phyloP scores from a whole-genome alignment of 371 early-diverging fungal species.

The Mortierella sp. region DNA sequence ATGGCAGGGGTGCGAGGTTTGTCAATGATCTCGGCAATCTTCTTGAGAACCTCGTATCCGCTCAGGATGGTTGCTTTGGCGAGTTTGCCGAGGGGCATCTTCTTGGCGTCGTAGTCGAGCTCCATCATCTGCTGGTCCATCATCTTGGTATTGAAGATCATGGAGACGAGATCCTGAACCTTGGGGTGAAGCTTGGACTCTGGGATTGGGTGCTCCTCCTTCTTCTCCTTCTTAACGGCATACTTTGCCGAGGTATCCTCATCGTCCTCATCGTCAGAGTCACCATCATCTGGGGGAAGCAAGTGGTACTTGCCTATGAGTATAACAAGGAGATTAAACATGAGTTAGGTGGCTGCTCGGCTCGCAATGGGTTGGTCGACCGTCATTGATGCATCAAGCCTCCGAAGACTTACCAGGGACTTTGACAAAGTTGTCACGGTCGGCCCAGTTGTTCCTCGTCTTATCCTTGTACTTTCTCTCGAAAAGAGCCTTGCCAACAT shows the following conservation, averaged over 20 bases:
- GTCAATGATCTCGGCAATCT: conserved; percentile 60
- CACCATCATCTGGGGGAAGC: conserved; percentile 61
- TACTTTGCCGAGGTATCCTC: conserved; percentile 34
- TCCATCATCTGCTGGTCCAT: conserved; percentile 68
- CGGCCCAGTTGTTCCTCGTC: conserved; percentile 69
- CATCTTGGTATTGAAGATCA: conserved; percentile 69
- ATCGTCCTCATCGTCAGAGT: conserved; percentile 62
- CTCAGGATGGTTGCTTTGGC: conserved; percentile 64
- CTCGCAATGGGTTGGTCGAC: neutral
- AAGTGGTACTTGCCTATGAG: conserved; percentile 53
- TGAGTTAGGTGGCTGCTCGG: neutral
- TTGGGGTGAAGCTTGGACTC: conserved; percentile 62
- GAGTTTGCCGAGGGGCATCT: conserved; percentile 76
- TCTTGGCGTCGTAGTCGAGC: conserved; percentile 67
- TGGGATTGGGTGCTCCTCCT: conserved; percentile 31
- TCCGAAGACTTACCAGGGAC: conserved; percentile 40
- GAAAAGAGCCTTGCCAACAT: conserved; percentile 59
- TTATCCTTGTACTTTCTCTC: conserved; percentile 68
- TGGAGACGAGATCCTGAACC: conserved; percentile 64
- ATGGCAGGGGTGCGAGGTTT: neutral
- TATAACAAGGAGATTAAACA: neutral
- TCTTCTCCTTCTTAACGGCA: conserved; percentile 22
- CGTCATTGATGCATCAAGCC: neutral
- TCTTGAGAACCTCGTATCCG: conserved; percentile 65
- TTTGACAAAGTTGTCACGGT: conserved; percentile 68